Evolutionary conservation across 805 yeast genomes (phyloP).

Genomic region (Candida nitratophila): DNA sequence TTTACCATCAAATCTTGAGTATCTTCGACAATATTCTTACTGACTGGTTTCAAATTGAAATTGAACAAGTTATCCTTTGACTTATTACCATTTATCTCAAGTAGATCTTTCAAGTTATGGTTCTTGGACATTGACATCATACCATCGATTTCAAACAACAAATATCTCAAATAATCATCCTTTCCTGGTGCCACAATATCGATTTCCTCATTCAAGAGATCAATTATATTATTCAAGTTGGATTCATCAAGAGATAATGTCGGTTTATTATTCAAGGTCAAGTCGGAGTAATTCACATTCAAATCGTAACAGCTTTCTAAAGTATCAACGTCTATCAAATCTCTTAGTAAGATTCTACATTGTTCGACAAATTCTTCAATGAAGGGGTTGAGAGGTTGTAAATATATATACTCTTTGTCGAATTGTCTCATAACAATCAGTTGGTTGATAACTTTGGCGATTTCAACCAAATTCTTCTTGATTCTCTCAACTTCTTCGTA

Average conservation of each 20-base stretch:
- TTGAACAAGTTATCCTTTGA: neutral
- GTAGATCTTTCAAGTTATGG: conserved; percentile 11
- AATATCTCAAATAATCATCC: conserved; percentile 36
- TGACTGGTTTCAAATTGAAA: conserved; percentile 15
- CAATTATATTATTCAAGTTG: conserved; percentile 38
- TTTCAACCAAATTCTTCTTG: conserved; percentile 45
- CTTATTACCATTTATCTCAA: too few relatives aligned
- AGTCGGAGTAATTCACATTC: conserved; percentile 57
- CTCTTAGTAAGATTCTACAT: conserved; percentile 36
- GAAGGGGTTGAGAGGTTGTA: conserved; percentile 77
- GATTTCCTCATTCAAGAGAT: conserved; percentile 33
- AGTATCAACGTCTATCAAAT: conserved; percentile 46
- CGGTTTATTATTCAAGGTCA: conserved; percentile 42
- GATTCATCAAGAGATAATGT: conserved; percentile 34
- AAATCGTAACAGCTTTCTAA: conserved; percentile 55
- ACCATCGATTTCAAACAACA: conserved; percentile 15
- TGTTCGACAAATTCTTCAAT: conserved; percentile 44
- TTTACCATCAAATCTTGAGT: conserved; percentile 45
- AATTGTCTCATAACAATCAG: conserved; percentile 64
- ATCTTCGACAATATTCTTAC: conserved; percentile 25
- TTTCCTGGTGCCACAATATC: conserved; percentile 37
- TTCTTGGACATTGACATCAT: conserved; percentile 1
- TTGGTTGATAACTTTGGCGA: conserved; percentile 57
- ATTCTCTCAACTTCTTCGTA: conserved; percentile 17
- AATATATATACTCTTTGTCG: conserved; percentile 50